These are phyloP conservation scores for Cladosporium sp. DNA, from an alignment of 2,329 filamentous ascomycete genomes.

Conservation along the genomic window DNA sequence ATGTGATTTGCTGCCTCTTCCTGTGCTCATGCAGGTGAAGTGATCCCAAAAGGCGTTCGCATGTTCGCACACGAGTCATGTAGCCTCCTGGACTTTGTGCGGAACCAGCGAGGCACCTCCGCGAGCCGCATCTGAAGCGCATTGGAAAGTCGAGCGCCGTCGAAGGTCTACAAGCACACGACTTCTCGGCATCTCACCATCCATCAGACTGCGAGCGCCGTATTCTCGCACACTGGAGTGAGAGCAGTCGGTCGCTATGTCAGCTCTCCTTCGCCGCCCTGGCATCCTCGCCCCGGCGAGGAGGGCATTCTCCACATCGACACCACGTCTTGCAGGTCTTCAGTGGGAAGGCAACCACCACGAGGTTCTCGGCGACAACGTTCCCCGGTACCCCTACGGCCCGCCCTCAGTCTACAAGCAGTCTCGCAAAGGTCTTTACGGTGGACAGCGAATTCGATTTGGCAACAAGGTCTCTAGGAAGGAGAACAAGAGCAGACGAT, in stretches of 20 bases:
- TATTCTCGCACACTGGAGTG: neutral
- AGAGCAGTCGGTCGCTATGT: conserved; percentile 15
- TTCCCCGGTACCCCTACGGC: conserved; percentile 63
- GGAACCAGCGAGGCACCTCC: conserved; percentile 1
- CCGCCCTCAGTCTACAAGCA: conserved; percentile 69
- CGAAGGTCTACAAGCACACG: neutral
- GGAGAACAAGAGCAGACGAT: conserved; percentile 63
- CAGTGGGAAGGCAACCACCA: conserved; percentile 29
- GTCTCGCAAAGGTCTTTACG: conserved; percentile 54
- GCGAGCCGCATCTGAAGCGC: conserved; percentile 5
- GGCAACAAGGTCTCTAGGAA: conserved; percentile 69
- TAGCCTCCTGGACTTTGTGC: neutral
- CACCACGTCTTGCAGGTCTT: conserved; percentile 19
- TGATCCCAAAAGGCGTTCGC: neutral
- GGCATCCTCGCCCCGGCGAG: conserved; percentile 9
- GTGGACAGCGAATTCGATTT: conserved; percentile 63
- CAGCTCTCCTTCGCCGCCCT: conserved; percentile 22
- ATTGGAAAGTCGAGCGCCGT: neutral
- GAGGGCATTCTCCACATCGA: conserved; percentile 28
- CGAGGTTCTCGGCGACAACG: conserved; percentile 24
- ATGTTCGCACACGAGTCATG: conserved; percentile 9
- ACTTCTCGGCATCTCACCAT: neutral
- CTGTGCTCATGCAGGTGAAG: neutral
- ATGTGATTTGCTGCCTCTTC: conserved; percentile 32
- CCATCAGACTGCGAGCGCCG: neutral